These are phyloP conservation scores for Takashimella tepidaria DNA, from an alignment of 1,284 basidiomycete genomes.

Conservation along the genomic window DNA sequence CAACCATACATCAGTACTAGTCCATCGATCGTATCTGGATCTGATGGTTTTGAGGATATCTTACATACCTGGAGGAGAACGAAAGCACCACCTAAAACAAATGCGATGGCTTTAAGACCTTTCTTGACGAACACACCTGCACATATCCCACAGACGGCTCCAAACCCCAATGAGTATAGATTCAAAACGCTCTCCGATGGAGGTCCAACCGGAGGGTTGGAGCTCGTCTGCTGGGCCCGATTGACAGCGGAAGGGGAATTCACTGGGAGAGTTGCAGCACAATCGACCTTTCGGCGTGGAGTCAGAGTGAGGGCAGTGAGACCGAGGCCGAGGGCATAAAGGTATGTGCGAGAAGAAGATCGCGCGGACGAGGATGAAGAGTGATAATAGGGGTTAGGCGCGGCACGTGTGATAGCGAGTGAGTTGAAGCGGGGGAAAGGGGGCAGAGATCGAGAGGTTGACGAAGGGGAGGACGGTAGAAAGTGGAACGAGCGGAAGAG, in stretches of 20 bases:
- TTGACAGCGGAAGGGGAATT: not conserved
- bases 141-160: constrained; percentile 79
- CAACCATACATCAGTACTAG: not conserved
- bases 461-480: constrained; percentile 6
- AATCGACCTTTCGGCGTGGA: constrained; percentile 9
- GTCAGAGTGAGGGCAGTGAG: constrained; percentile 18
- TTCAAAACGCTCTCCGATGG: constrained; percentile 66
- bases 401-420: constrained; percentile 15
- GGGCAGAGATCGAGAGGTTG: constrained; percentile 5
- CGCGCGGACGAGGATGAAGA: no score
- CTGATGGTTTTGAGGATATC: no score
- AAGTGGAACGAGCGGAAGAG: constrained; percentile 20
- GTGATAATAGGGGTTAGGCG: constrained; percentile 8
- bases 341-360: constrained; percentile 6
- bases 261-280: constrained; percentile 8
- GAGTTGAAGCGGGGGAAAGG: constrained; percentile 1
- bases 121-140: constrained; percentile 93
- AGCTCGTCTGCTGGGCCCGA: not conserved
- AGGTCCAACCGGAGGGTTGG: constrained; percentile 33
- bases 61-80: constrained; percentile 79
- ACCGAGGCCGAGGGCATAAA: constrained; percentile 36
- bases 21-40: no score
- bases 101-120: constrained; percentile 76
- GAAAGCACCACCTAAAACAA: constrained; percentile 77
- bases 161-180: constrained; percentile 79